A percentile compares a stretch with the other conserved stretches of the same genome.
These are phyloP conservation scores for Ottelia alismoides DNA, from an alignment of 106 monocot genomes.

Conservation along the genomic window DNA sequence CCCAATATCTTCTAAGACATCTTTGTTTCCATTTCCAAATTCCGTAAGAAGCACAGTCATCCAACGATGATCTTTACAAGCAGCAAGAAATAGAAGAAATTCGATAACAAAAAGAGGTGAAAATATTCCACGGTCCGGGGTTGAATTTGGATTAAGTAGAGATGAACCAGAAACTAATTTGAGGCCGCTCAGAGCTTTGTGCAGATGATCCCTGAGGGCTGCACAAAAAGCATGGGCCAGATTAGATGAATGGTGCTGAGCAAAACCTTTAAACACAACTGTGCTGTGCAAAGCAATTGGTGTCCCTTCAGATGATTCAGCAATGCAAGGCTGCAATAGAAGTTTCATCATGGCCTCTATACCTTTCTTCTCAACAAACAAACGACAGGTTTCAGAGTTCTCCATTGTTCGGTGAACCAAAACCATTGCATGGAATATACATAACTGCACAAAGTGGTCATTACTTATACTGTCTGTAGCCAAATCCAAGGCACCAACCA, in stretches of 20 bases:
- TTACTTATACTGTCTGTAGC: constrained; percentile 47
- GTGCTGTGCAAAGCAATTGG: constrained; percentile 96
- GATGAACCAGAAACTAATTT: constrained; percentile 28
- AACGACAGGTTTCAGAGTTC: constrained; percentile 85
- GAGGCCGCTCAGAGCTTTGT: constrained; percentile 56
- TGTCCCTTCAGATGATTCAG: constrained; percentile 94
- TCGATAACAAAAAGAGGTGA: constrained; percentile 94
- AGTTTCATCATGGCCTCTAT: constrained; percentile 67
- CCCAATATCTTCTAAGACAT: constrained; percentile 84
- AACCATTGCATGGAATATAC: constrained; percentile 92
- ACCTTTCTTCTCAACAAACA: constrained; percentile 95
- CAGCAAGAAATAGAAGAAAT: constrained; percentile 91
- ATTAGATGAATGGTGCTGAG: constrained; percentile 83
- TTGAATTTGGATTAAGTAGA: constrained; percentile 23
- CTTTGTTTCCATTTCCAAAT: constrained; percentile 81
- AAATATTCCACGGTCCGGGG: constrained; percentile 34
- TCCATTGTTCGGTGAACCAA: constrained; percentile 82
- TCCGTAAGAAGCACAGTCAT: constrained; percentile 74
- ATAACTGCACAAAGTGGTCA: constrained; percentile 80
- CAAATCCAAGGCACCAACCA: constrained; percentile 53
- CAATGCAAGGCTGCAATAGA: constrained; percentile 74
- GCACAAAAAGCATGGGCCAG: constrained; percentile 79
- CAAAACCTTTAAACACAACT: constrained; percentile 94
- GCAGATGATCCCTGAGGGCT: constrained; percentile 59
- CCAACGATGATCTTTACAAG: constrained; percentile 93